phyloP scores from a whole-genome alignment of 345 rosid species.

The Euphorbia pulcherrima region DNA sequence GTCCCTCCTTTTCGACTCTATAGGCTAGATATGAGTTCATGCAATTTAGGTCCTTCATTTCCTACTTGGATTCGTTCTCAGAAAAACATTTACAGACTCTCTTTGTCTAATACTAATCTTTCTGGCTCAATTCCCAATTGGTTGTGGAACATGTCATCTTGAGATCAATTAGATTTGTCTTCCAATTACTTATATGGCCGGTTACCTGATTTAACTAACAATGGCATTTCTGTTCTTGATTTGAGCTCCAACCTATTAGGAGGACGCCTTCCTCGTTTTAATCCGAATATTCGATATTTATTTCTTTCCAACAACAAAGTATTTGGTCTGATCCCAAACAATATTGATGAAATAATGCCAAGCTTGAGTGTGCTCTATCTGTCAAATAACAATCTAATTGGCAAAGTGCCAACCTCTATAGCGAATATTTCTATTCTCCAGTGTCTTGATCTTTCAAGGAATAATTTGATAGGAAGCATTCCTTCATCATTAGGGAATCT shows the following conservation, averaged over 20 bases:
- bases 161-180: constrained; percentile 9
- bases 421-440: neutral
- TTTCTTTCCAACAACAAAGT: constrained; percentile 17
- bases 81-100: constrained; percentile 33
- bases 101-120: constrained; percentile 41
- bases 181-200: constrained; percentile 8
- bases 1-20: constrained; percentile 50
- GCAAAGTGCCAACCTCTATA: constrained; percentile 9
- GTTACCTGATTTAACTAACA: constrained; percentile 5
- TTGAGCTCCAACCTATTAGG: constrained; percentile 17
- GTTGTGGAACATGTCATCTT: constrained; percentile 12
- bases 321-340: constrained; percentile 11
- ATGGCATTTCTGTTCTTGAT: constrained; percentile 6
- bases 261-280: constrained; percentile 17
- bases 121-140: constrained; percentile 28
- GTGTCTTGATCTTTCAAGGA: constrained; percentile 14
- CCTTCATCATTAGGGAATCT: constrained; percentile 15
- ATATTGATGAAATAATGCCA: neutral
- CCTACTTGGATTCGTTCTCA: constrained; percentile 59
- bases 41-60: constrained; percentile 48
- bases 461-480: constrained; percentile 14
- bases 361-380: constrained; percentile 8
- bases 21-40: constrained; percentile 41
- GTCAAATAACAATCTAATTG: constrained; percentile 5
- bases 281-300: neutral